Conservation (phyloP, 371 early-diverging fungal species). For the Apophysomyces variabilis region DNA sequence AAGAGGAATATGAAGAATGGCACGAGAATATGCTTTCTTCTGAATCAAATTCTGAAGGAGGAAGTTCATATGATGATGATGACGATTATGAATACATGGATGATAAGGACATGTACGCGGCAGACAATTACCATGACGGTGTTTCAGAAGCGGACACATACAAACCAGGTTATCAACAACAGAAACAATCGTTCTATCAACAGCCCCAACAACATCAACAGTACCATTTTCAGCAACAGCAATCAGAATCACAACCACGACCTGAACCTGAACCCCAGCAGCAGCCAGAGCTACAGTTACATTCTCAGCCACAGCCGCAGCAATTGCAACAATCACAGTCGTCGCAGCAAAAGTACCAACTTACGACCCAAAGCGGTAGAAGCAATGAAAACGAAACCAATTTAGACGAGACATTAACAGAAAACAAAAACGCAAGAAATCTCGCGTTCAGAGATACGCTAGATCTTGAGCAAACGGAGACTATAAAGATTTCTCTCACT, state of each 20-base stretch:
- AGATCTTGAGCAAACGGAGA: constrained; percentile 41
- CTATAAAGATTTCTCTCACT: constrained; percentile 54
- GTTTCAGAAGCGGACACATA: constrained; percentile 5
- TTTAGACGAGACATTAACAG: background rate
- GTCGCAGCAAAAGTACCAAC: constrained; percentile 8
- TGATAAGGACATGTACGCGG: constrained; percentile 19
- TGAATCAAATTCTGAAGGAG: constrained; percentile 26
- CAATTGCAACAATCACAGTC: constrained; percentile 8
- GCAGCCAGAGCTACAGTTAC: background rate
- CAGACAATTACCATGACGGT: constrained; percentile 9
- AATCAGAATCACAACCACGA: background rate
- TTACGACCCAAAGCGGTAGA: background rate
- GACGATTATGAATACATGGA: constrained; percentile 35
- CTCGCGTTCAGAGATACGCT: background rate
- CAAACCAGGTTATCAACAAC: constrained; percentile 9
- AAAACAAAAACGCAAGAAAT: constrained; percentile 11
- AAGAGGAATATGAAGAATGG: constrained; percentile 53
- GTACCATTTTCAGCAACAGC: constrained; percentile 6
- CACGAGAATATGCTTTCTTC: constrained; percentile 40
- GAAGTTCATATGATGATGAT: constrained; percentile 23
- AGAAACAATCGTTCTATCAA: constrained; percentile 13
- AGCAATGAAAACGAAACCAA: background rate
- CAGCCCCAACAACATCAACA: constrained; percentile 17
- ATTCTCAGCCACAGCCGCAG: constrained; percentile 7
- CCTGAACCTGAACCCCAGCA: background rate